Evolutionary conservation across 768 basidiomycete species (phyloP).

Genomic region (Megacollybia marginata): DNA sequence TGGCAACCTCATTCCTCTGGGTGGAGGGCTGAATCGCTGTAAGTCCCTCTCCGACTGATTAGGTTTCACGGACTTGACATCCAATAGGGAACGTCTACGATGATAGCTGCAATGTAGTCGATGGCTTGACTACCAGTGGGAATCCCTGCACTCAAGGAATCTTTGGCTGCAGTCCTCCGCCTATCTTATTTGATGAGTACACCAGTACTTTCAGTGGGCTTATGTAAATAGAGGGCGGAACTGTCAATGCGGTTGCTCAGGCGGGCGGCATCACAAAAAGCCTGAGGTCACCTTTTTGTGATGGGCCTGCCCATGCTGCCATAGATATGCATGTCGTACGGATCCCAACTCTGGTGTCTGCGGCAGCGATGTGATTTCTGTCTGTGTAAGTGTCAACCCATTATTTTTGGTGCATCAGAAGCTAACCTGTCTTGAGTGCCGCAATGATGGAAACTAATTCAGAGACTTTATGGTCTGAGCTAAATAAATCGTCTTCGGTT

Average conservation of each 20-base stretch:
- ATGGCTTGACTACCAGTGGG: conserved; percentile 17
- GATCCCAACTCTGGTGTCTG: conserved; percentile 20
- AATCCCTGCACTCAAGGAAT: conserved; percentile 24
- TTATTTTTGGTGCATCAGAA: not conserved
- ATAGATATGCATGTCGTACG: conserved; percentile 19
- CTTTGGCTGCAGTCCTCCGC: too few relatives aligned
- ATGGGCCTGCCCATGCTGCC: not conserved
- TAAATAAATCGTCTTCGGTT: too few relatives aligned
- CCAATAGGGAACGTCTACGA: conserved; percentile 21
- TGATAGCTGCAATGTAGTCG: conserved; percentile 18
- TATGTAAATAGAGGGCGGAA: conserved; percentile 4
- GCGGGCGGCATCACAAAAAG: too few relatives aligned
- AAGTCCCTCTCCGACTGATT: not conserved
- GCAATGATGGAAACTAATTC: not conserved
- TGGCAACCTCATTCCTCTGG: not conserved
- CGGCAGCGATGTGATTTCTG: conserved; percentile 18
- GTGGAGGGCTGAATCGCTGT: not conserved
- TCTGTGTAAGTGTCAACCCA: conserved; percentile 17
- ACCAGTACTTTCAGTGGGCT: conserved; percentile 16
- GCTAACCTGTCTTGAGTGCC: not conserved
- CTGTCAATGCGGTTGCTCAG: conserved; percentile 1
- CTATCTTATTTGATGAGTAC: conserved; percentile 19
- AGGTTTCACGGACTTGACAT: conserved; percentile 19
- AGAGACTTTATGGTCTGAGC: too few relatives aligned
- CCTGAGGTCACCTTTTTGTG: not conserved